Conservation (phyloP, 2,329 filamentous ascomycete genomes). For the Colletotrichum tamarilloi region DNA sequence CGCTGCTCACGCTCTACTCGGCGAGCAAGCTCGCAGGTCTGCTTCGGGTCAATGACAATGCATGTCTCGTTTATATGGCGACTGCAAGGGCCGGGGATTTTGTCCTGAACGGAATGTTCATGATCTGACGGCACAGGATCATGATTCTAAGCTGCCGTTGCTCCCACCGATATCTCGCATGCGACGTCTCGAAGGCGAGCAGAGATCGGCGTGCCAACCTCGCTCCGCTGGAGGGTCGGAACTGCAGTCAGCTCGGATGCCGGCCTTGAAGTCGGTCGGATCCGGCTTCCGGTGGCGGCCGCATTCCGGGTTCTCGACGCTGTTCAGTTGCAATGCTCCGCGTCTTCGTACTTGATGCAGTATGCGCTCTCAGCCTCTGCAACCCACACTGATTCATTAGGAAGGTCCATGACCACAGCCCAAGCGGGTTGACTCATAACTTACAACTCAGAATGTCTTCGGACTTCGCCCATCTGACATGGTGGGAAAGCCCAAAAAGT, state of each 20-base stretch:
- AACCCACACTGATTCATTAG: not conserved
- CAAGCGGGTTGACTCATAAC: not conserved
- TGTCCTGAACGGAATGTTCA: not conserved
- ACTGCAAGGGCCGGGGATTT: not conserved
- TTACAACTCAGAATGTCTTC: not conserved
- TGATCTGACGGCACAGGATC: not conserved
- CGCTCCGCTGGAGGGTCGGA: slow-evolving; percentile 8
- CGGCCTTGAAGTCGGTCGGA: not conserved
- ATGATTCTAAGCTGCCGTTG: not conserved
- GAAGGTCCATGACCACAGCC: not conserved
- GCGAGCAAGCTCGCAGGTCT: not conserved
- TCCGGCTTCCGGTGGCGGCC: not conserved
- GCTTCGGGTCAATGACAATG: not conserved
- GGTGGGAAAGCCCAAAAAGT: not conserved
- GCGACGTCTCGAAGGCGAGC: not conserved
- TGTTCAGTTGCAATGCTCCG: not conserved
- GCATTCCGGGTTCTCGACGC: not conserved
- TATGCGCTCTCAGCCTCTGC: not conserved
- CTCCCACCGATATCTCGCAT: not conserved
- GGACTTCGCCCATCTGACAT: not conserved
- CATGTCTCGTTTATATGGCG: not conserved
- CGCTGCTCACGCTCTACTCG: not conserved
- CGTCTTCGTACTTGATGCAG: not conserved
- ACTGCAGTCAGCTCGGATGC: not conserved
- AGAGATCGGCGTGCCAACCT: not conserved